Percentiles rank a stretch among this genome's conserved stretches.
phyloP scores from a whole-genome alignment of 2,329 filamentous ascomycete species.

The Cytospora piceae region DNA sequence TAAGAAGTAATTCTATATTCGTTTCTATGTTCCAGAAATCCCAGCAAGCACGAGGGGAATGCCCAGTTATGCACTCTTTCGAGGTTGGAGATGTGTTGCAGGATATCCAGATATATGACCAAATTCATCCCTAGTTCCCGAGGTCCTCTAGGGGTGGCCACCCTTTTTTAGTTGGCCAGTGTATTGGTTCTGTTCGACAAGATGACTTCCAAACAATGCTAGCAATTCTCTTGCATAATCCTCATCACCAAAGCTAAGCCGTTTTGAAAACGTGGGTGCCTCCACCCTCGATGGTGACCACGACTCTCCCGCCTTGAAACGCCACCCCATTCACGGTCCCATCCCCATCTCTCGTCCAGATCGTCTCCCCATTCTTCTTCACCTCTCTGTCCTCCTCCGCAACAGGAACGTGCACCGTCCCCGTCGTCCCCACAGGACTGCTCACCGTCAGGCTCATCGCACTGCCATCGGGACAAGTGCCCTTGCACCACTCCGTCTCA shows the following conservation, averaged over 20 bases:
- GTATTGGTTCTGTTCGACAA: no score
- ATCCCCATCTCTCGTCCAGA: constrained; percentile 27
- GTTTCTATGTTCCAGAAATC: no score
- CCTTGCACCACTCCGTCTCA: constrained; percentile 43
- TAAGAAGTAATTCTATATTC: no score
- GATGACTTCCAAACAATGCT: no score
- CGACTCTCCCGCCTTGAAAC: constrained; percentile 11
- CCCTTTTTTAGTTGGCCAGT: no score
- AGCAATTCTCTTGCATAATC: background rate
- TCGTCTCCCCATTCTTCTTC: constrained; percentile 31
- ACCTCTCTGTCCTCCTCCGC: constrained; percentile 27
- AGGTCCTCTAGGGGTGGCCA: no score
- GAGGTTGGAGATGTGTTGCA: no score
- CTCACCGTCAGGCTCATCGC: constrained; percentile 38
- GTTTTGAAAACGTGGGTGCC: constrained; percentile 10
- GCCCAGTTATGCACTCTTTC: no score
- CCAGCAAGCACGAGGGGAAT: no score
- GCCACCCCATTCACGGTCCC: background rate
- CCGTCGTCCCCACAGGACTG: constrained; percentile 39
- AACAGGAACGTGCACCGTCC: constrained; percentile 36
- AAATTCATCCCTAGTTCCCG: no score
- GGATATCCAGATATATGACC: no score
- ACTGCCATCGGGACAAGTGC: constrained; percentile 16
- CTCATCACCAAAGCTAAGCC: background rate
- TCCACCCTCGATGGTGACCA: constrained; percentile 4